Percentiles rank a stretch among this genome's conserved stretches.
phyloP scores from a whole-genome alignment of 306 rosid species.

The Hylodesmum podocarpum region DNA sequence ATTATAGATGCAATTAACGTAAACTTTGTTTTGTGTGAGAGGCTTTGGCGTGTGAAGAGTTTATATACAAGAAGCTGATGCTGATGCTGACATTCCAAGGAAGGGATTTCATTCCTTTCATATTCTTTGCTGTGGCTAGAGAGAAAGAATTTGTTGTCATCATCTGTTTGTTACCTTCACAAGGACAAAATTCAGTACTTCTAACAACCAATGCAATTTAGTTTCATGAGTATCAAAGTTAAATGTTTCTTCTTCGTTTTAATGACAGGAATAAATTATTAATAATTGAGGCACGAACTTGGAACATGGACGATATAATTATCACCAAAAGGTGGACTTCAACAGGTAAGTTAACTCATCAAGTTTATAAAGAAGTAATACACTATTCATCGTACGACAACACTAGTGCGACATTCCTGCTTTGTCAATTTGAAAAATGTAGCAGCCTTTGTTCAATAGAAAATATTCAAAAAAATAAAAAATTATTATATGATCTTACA shows the following conservation, averaged over 20 bases:
- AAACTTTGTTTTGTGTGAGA: neutral
- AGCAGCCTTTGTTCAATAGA: neutral
- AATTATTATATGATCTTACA: neutral
- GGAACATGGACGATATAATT: neutral
- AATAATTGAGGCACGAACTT: neutral
- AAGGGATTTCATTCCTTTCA: conserved; percentile 28
- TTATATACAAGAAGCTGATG: conserved; percentile 1
- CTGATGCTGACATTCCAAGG: conserved; percentile 12
- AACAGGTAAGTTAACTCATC: neutral
- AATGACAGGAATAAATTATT: neutral
- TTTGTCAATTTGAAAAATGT: neutral
- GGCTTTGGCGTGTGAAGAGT: neutral
- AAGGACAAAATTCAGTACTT: neutral
- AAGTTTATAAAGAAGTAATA: neutral
- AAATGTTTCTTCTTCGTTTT: neutral
- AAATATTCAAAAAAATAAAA: neutral
- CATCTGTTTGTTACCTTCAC: neutral
- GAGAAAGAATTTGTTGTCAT: neutral
- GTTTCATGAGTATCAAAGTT: neutral
- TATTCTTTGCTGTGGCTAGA: conserved; percentile 9
- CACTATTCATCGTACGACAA: neutral
- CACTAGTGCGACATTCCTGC: neutral
- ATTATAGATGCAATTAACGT: neutral
- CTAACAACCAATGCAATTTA: neutral
- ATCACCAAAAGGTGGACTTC: neutral